A percentile compares a stretch with the other conserved stretches of the same genome.
Evolutionary conservation across 805 yeast genomes (phyloP).

Genomic region (Ogataea chonburiensis): DNA sequence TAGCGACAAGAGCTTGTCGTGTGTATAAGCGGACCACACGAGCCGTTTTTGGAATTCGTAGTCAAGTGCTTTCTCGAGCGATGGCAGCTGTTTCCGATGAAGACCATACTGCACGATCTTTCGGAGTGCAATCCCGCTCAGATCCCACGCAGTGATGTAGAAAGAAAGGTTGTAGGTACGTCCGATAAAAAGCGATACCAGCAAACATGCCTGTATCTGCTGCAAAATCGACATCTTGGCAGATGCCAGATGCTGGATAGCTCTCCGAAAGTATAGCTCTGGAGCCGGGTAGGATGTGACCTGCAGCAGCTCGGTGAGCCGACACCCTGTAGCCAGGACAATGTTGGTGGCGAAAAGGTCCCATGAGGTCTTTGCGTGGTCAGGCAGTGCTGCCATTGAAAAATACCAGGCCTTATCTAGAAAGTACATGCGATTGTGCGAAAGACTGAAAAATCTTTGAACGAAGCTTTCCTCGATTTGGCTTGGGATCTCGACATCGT

Average conservation of each 20-base stretch:
- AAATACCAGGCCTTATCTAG: slow-evolving; percentile 16
- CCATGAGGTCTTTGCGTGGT: slow-evolving; percentile 18
- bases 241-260: slow-evolving; percentile 13
- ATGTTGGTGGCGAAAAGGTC: slow-evolving; percentile 19
- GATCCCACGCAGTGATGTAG: slow-evolving; percentile 24
- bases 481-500: slow-evolving; percentile 14
- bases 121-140: slow-evolving; percentile 24
- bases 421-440: slow-evolving; percentile 22
- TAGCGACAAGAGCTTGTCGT: slow-evolving; percentile 22
- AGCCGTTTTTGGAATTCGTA: slow-evolving; percentile 25
- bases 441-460: slow-evolving; percentile 18
- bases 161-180: slow-evolving; percentile 22
- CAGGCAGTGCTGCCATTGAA: slow-evolving; percentile 5
- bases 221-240: slow-evolving; percentile 16
- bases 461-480: slow-evolving; percentile 18
- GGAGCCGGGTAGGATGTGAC: slow-evolving; percentile 23
- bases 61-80: slow-evolving; percentile 16
- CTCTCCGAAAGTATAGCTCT: slow-evolving; percentile 21
- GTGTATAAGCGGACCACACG: slow-evolving; percentile 25
- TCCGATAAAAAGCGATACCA: slow-evolving; percentile 22
- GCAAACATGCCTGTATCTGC: slow-evolving; percentile 25
- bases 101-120: slow-evolving; percentile 23
- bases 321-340: slow-evolving; percentile 22
- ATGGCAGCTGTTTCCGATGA: slow-evolving; percentile 20
- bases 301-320: slow-evolving; percentile 20